Percentiles rank a stretch among this genome's conserved stretches.
These are phyloP conservation scores for Leishmania martiniquensis DNA, from an alignment of 208 protist genomes.

Conservation along the genomic window DNA sequence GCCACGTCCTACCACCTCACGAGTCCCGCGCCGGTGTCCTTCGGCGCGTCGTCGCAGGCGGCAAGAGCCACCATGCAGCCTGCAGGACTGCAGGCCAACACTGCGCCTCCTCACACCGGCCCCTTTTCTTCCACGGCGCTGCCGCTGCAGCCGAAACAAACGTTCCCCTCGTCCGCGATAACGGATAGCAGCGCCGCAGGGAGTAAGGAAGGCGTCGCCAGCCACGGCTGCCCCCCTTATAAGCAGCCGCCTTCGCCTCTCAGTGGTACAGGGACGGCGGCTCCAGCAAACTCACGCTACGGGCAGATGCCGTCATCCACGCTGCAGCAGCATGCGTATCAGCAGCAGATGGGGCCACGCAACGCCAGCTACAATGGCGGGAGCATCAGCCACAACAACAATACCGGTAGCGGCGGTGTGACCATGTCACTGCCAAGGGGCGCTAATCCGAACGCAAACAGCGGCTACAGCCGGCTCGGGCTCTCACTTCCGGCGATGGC, in stretches of 20 bases:
- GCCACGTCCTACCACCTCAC: not conserved
- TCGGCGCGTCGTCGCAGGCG: not conserved
- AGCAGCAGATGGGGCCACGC: not conserved
- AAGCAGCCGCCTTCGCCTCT: not conserved
- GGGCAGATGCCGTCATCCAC: not conserved
- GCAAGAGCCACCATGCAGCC: not conserved
- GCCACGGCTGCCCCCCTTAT: not conserved
- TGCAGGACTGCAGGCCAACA: not conserved
- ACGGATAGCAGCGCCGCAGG: not conserved
- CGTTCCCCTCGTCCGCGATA: not conserved
- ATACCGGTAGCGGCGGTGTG: not conserved
- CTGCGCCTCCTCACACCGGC: not conserved
- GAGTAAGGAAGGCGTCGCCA: conserved; percentile 1
- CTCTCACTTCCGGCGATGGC: not conserved
- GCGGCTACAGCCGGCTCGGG: not conserved
- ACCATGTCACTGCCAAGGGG: not conserved
- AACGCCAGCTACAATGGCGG: not conserved
- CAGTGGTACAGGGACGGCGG: not conserved
- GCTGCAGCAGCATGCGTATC: not conserved
- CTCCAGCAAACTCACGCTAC: not conserved
- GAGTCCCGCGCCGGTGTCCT: not conserved
- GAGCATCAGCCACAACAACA: not conserved
- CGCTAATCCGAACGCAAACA: not conserved
- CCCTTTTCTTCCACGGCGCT: not conserved
- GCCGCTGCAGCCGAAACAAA: not conserved